Base-by-base conservation (phyloP, 1,139 yeast genomes). In the Protomyces macrosporus region DNA sequence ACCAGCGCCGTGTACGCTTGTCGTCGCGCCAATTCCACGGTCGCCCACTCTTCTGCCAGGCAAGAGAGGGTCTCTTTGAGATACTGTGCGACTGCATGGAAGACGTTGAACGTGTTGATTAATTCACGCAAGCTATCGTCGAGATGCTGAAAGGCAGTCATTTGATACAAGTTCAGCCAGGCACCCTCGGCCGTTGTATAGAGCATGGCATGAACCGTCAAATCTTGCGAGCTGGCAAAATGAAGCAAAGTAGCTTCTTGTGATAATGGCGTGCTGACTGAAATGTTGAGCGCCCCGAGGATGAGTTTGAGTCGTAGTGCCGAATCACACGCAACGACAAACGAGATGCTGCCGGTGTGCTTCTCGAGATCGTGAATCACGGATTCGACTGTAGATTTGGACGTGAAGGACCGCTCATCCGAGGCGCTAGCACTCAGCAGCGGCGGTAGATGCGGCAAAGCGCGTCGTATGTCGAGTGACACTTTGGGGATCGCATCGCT, bases 31-130 rank as follows among this genome's bases (percentile, higher is more conserved):
- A 62, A 66, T 16, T 30, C 50, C 10, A 67, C 39, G n/a, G 35
- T 50, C 23, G 45, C 53, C 65, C 68, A 67, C 53, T 68, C 70
- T 14, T 42, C 53, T 6, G 32, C 34, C 5, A 68, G 34, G 33
- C 56, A 57, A 12, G 39, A 53, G 16, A 64, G 34, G 3, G 60
- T 58, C 39, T 68, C 70, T 6, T 51, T 33, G 23, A 68, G 55
- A 48, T 68, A 68, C 10, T 48, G 45, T 14, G 54, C 37, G 39
- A 63, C 57, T 40, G 37, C 58, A 30, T 53, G 59, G 45, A 45
- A 53, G 50, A 52, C 62, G 37, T 58, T 58, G 53, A 52, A 52
- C 9, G 55, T 58, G 35, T 40, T 40, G 52, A 52, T 51, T 36
- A 58, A 23, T 23, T 23, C 32, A n/a, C 34, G 33, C 9, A 40